phyloP scores from a whole-genome alignment of 192 early-diverging fungal genomes.

The Diversispora epigaea region DNA sequence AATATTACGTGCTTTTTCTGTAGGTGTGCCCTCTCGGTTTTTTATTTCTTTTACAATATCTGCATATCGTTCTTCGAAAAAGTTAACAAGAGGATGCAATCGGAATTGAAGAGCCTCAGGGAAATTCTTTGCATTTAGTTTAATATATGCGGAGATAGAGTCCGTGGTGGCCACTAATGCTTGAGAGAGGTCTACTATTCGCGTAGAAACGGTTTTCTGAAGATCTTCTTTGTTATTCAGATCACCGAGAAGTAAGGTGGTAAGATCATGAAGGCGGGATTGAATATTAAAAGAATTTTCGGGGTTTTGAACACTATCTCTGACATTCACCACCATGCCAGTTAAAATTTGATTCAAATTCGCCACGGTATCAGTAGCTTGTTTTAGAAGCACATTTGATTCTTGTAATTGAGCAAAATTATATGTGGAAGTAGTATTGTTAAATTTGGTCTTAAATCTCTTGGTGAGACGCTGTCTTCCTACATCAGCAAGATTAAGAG shows the following conservation, averaged over 20 bases:
- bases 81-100: slow-evolving; percentile 45
- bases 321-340: not conserved
- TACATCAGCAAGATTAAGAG: not conserved
- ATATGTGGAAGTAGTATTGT: not conserved
- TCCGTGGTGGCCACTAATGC: slow-evolving; percentile 37
- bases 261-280: slow-evolving; percentile 9
- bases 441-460: too few relatives aligned
- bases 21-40: slow-evolving; percentile 46
- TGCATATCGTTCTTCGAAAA: slow-evolving; percentile 50
- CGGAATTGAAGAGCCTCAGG: slow-evolving; percentile 47
- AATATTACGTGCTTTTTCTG: slow-evolving; percentile 57
- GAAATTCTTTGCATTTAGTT: slow-evolving; percentile 38
- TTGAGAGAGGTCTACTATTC: slow-evolving; percentile 31
- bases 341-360: not conserved
- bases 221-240: slow-evolving; percentile 38
- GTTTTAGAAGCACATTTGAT: not conserved
- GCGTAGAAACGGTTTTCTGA: slow-evolving; percentile 37
- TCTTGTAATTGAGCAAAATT: slow-evolving; percentile 11
- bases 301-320: slow-evolving; percentile 13
- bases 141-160: slow-evolving; percentile 44
- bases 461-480: not conserved
- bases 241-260: slow-evolving; percentile 30
- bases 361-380: not conserved
- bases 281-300: slow-evolving; percentile 7
- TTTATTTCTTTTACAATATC: slow-evolving; percentile 47